phyloP scores from a whole-genome alignment of 768 basidiomycete genomes.

The Xerocomellus amylosporus region DNA sequence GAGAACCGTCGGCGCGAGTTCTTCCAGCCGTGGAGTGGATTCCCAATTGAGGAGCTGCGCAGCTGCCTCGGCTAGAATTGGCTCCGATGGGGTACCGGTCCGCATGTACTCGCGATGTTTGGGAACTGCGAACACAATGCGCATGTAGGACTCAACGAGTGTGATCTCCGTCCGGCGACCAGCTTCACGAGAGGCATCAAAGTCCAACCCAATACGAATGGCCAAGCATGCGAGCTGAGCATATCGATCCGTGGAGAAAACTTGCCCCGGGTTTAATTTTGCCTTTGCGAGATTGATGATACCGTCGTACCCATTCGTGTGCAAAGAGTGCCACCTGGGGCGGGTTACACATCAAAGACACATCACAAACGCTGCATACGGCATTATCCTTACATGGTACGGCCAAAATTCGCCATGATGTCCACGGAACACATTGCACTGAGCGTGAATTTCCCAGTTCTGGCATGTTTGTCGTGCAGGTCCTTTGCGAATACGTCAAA shows the following conservation, averaged over 20 bases:
- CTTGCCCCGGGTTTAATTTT: not conserved
- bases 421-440: not conserved
- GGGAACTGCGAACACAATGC: not conserved
- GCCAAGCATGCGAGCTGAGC: not conserved
- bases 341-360: not conserved
- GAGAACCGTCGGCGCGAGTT: not conserved
- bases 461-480: not conserved
- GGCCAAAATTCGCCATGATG: not conserved
- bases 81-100: not conserved
- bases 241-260: not conserved
- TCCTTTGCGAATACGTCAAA: not conserved
- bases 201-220: not conserved
- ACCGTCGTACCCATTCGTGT: accelerated
- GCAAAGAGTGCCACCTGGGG: not conserved
- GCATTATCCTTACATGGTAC: not conserved
- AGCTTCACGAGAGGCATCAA: not conserved
- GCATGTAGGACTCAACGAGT: not conserved
- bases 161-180: not conserved
- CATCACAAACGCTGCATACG: not conserved
- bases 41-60: not conserved
- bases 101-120: not conserved
- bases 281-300: not conserved
- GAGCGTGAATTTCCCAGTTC: not conserved
- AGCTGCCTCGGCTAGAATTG: not conserved
- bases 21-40: not conserved